Base-by-base conservation (phyloP, 306 rosid species). In the Lathyrus aphaca region DNA sequence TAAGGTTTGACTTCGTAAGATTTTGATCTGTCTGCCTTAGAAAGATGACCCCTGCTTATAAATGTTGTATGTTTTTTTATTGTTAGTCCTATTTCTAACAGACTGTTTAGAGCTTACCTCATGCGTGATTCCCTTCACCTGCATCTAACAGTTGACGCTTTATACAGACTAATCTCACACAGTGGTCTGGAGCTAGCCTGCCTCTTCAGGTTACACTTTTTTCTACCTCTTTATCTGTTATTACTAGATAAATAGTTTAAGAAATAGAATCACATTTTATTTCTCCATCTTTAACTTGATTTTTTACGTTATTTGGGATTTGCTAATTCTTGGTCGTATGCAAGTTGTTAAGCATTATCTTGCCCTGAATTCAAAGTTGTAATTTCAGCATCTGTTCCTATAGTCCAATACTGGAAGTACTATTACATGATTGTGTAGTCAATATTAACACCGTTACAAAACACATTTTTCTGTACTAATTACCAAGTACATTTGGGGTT, bases 101-200 rank as follows among this genome's bases (percentile, higher is more conserved):
- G 50, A 68, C 77, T 69, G 80, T 74, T 60, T 60, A 38, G 51
- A 66, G 62, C 51, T 67, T 61, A 58, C 35, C 53, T 72, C 25
- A 13, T 66, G 23, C 42, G 16, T 6, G 74, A 66, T 35, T 53
- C 53, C 61, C 71, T 53, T 59, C 56, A 61, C 30, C 30, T 71
- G 67, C 64, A 85, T 74, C 82, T 87, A 30, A 85, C 76, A 68
- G 79, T 53, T 40, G 56, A 13, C 69, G 69, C 49, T 72, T 46
- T 81, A 46, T 90, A 86, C 91, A 94, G 98, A 82, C 94, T 81
- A 90, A 86, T 86, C 90, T 94, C 73, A 88, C 98, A 27, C 92
- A 87, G 72, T 94, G 97, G 98, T 88, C 98, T 32, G 98, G 98
- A 56, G 91, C 98, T 82, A 94, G 95, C 91, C 77, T 94, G 68